Percentiles rank a stretch among this genome's conserved stretches.
phyloP scores from a whole-genome alignment of 768 basidiomycete species.

The Podaxis mareebaensis region DNA sequence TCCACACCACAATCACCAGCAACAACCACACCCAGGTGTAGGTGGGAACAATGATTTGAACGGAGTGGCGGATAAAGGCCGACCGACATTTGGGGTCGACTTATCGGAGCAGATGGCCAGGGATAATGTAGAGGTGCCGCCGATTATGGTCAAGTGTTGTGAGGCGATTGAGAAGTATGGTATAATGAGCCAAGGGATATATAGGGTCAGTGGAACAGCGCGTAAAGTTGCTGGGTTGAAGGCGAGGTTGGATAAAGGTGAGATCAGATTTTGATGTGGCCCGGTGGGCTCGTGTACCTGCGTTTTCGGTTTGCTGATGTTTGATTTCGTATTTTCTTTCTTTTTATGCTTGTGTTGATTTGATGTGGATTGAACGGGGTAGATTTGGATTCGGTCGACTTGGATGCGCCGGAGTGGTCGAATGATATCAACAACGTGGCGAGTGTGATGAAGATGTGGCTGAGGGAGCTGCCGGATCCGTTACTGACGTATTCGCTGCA shows the following conservation, averaged over 20 bases:
- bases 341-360: neutral
- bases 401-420: conserved; percentile 88
- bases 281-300: too few species aligned
- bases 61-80: conserved; percentile 56
- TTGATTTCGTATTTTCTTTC: neutral
- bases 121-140: conserved; percentile 88
- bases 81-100: conserved; percentile 91
- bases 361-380: conserved; percentile 15
- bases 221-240: conserved; percentile 84
- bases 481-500: conserved; percentile 82
- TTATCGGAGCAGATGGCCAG: conserved; percentile 92
- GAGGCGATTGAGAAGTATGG: conserved; percentile 92
- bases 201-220: conserved; percentile 89
- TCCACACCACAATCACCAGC: neutral
- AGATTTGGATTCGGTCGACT: conserved; percentile 86
- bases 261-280: neutral
- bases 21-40: neutral
- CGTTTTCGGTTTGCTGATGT: too few species aligned
- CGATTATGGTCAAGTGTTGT: conserved; percentile 85
- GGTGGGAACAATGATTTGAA: conserved; percentile 28
- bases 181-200: conserved; percentile 82
- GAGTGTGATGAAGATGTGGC: conserved; percentile 94
- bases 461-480: conserved; percentile 94
- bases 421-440: conserved; percentile 95
- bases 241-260: conserved; percentile 84